Percentiles rank a stretch among this genome's conserved stretches.
Conservation (phyloP, 2,329 filamentous ascomycete genomes). For the Parasarocladium wereldwijsianum region DNA sequence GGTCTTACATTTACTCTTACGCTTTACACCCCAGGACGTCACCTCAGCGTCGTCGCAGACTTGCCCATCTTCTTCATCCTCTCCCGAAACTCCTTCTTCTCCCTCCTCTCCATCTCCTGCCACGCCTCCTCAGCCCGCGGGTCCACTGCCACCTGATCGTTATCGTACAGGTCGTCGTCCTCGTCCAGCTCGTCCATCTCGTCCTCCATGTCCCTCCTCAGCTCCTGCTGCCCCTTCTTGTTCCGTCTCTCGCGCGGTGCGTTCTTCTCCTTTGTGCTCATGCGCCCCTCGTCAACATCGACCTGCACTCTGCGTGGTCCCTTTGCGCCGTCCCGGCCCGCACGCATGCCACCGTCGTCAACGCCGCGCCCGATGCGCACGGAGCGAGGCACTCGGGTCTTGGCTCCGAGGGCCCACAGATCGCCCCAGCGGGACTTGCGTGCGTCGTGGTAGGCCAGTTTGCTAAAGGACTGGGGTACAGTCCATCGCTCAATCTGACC, state of each 20-base stretch:
- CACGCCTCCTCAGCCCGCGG: conserved; percentile 13
- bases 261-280: conserved; percentile 23
- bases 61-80: conserved; percentile 2
- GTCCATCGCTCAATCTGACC: conserved; percentile 89
- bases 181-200: conserved; percentile 22
- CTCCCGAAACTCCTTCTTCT: conserved; percentile 4
- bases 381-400: conserved; percentile 54
- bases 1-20: too few species aligned
- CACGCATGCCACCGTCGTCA: conserved; percentile 8
- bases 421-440: conserved; percentile 87
- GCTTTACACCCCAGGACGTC: background rate
- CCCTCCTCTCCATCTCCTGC: conserved; percentile 7
- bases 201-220: conserved; percentile 21
- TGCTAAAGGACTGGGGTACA: conserved; percentile 67
- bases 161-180: conserved; percentile 15
- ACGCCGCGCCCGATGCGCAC: conserved; percentile 43
- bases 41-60: background rate
- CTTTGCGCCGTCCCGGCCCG: conserved; percentile 1
- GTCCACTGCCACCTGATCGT: conserved; percentile 17
- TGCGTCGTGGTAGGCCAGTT: conserved; percentile 78
- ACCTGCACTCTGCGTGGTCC: conserved; percentile 6
- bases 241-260: conserved; percentile 20
- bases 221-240: conserved; percentile 19
- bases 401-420: conserved; percentile 87
- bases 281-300: conserved; percentile 18